Percentiles rank a stretch among this genome's conserved stretches.
phyloP scores from a whole-genome alignment of 1,284 basidiomycete species.

The Ustilago vetiveriae region DNA sequence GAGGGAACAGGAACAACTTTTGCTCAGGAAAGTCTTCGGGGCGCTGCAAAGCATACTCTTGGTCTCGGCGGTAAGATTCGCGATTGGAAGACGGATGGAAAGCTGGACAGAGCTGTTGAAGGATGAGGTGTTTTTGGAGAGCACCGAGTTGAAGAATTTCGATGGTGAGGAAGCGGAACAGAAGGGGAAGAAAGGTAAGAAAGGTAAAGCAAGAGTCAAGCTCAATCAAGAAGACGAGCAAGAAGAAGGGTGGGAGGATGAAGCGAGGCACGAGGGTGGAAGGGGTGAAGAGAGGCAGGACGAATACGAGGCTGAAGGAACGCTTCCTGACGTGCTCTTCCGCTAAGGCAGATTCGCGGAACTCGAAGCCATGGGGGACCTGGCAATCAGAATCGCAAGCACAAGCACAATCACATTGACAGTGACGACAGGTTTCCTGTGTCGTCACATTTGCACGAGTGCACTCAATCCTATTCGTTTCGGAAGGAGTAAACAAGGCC shows the following conservation, averaged over 20 bases:
- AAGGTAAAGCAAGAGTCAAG: neutral
- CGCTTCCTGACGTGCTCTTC: conserved; percentile 39
- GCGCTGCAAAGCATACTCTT: conserved; percentile 11
- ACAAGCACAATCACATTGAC: neutral
- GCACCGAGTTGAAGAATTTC: conserved; percentile 62
- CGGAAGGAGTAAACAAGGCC: no score
- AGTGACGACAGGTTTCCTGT: neutral
- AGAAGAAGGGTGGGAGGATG: neutral
- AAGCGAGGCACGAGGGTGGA: neutral
- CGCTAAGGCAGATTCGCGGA: conserved; percentile 2
- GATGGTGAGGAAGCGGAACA: neutral
- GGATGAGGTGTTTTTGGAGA: conserved; percentile 63
- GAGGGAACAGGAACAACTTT: conserved; percentile 21
- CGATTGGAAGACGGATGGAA: conserved; percentile 32
- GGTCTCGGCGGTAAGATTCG: neutral
- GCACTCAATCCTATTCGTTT: no score
- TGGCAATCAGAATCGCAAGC: neutral
- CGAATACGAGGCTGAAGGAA: conserved; percentile 25
- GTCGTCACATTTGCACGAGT: no score
- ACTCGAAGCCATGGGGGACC: neutral
- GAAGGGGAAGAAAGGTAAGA: neutral
- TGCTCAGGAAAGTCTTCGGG: conserved; percentile 20
- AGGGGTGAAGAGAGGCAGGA: neutral
- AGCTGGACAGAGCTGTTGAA: conserved; percentile 57
- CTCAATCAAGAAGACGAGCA: neutral